A percentile compares a stretch with the other conserved stretches of the same genome.
phyloP scores from a whole-genome alignment of 2,329 filamentous ascomycete genomes.

The Graphilbum ipis-grandicollis region DNA sequence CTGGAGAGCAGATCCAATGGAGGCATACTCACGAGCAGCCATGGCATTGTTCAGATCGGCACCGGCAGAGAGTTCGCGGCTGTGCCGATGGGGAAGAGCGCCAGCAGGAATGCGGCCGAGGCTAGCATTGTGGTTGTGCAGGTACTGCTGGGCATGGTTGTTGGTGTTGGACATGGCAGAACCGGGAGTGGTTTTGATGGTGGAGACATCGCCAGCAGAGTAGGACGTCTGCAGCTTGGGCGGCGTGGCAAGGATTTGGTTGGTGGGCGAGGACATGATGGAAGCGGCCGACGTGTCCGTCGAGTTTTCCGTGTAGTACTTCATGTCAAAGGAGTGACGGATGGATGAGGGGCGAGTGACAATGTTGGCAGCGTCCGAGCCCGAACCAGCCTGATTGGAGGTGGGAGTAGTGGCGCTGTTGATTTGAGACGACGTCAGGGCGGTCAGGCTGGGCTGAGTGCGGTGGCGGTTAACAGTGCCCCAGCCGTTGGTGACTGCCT shows the following conservation, averaged over 20 bases:
- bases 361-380: constrained; percentile 27
- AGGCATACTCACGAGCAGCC: constrained; percentile 32
- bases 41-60: constrained; percentile 17
- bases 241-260: constrained; percentile 39
- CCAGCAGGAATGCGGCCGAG: constrained; percentile 62
- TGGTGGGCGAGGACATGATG: constrained; percentile 28
- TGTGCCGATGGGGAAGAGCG: constrained; percentile 49
- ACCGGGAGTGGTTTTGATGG: constrained; percentile 52
- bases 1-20: constrained; percentile 58
- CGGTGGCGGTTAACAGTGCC: constrained; percentile 51
- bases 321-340: constrained; percentile 41
- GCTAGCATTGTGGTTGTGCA: constrained; percentile 67
- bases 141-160: constrained; percentile 43
- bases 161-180: constrained; percentile 30
- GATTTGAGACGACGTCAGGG: constrained; percentile 21
- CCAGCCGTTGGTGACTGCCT: constrained; percentile 36
- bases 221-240: constrained; percentile 75
- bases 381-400: constrained; percentile 17
- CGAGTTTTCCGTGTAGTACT: constrained; percentile 29
- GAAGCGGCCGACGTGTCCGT: constrained; percentile 22
- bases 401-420: constrained; percentile 19
- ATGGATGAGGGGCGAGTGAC: constrained; percentile 29
- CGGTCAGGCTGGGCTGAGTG: constrained; percentile 41
- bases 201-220: constrained; percentile 78
- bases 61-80: constrained; percentile 49